These are phyloP conservation scores for Penicillium mononematosum DNA, from an alignment of 495 filamentous ascomycete species.

Conservation along the genomic window DNA sequence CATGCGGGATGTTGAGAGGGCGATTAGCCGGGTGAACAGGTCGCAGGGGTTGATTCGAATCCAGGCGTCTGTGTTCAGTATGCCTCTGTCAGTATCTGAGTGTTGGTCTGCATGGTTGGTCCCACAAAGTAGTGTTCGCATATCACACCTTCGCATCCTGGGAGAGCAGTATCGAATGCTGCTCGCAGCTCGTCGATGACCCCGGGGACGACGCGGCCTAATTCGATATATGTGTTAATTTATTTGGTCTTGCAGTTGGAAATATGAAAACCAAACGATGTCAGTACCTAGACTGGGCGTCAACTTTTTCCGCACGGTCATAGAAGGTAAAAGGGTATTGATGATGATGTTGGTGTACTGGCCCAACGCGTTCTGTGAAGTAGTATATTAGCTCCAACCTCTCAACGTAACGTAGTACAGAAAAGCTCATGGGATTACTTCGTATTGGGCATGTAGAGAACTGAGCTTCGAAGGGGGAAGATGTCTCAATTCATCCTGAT, in stretches of 20 bases:
- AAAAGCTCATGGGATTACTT: conserved; percentile 17
- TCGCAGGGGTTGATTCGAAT: conserved; percentile 25
- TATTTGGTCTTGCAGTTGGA: background rate
- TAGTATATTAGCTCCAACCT: background rate
- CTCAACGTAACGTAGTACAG: background rate
- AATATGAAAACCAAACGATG: background rate
- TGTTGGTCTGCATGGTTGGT: background rate
- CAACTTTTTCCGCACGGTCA: conserved; percentile 28
- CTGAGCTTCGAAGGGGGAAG: conserved; percentile 24
- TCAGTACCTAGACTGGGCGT: conserved; percentile 27
- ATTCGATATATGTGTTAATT: background rate
- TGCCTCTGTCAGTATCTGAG: background rate
- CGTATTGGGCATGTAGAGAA: conserved; percentile 31
- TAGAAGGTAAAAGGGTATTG: conserved; percentile 26
- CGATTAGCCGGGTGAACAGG: conserved; percentile 46
- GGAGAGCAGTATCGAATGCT: conserved; percentile 26
- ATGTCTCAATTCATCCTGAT: conserved; percentile 28
- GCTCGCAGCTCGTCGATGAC: conserved; percentile 31
- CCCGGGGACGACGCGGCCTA: conserved; percentile 30
- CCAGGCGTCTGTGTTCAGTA: conserved; percentile 22
- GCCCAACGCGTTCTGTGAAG: conserved; percentile 30
- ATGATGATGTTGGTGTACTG: conserved; percentile 33
- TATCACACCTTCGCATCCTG: conserved; percentile 28
- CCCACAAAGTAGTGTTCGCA: background rate
- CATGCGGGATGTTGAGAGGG: conserved; percentile 54